phyloP scores from a whole-genome alignment of 2,329 filamentous ascomycete species.

The Diplodia corticola region DNA sequence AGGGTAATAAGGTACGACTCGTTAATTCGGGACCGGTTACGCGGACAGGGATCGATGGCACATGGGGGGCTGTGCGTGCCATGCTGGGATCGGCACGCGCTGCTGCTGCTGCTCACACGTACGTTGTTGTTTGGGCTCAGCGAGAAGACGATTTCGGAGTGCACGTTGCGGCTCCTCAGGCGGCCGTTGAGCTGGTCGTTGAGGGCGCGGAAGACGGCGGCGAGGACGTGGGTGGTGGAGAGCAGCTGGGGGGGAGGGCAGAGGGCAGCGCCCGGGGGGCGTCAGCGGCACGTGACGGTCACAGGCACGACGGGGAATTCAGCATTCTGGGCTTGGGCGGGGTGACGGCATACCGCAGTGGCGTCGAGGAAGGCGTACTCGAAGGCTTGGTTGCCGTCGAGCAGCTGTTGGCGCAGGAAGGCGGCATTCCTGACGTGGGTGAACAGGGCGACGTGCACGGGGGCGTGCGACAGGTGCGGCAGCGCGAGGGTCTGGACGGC shows the following conservation, averaged over 20 bases:
- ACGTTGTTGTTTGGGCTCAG: constrained; percentile 84
- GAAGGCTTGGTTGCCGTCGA: constrained; percentile 80
- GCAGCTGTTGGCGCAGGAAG: constrained; percentile 77
- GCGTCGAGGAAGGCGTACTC: constrained; percentile 96
- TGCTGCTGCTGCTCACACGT: constrained; percentile 28
- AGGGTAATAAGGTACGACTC: neutral
- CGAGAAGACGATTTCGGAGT: constrained; percentile 82
- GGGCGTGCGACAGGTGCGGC: constrained; percentile 72
- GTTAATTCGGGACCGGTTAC: constrained; percentile 12
- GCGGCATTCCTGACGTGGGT: constrained; percentile 72
- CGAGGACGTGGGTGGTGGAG: constrained; percentile 70
- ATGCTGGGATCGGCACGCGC: neutral
- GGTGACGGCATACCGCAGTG: constrained; percentile 58
- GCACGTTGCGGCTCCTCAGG: constrained; percentile 79
- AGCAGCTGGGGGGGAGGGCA: constrained; percentile 55
- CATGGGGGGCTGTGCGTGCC: constrained; percentile 8
- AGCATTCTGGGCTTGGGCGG: neutral
- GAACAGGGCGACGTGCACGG: constrained; percentile 75
- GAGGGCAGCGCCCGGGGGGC: neutral
- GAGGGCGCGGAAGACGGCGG: constrained; percentile 76
- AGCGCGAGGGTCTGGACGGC: constrained; percentile 67
- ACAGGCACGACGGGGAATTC: neutral
- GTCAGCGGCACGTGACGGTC: constrained; percentile 3
- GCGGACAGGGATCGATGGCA: neutral
- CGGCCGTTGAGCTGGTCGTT: constrained; percentile 61